phyloP scores from a whole-genome alignment of 495 filamentous ascomycete genomes.

The Neurospora sp. region DNA sequence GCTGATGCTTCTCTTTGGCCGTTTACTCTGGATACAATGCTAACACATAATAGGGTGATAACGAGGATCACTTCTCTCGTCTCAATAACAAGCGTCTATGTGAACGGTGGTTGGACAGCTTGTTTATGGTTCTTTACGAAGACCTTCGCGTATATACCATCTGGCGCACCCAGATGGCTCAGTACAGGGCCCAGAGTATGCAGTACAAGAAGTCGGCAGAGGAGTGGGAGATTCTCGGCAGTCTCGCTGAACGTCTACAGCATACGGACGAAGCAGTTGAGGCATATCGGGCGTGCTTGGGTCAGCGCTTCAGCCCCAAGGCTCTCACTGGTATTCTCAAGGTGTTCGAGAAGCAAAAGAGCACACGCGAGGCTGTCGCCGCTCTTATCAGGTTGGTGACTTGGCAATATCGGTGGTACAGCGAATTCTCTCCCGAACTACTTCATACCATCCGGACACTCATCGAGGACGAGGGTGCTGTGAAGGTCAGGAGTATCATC shows the following conservation, averaged over 20 bases:
- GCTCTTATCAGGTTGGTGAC: conserved; percentile 80
- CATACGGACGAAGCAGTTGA: conserved; percentile 82
- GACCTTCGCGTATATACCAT: conserved; percentile 97
- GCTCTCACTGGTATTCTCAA: conserved; percentile 77
- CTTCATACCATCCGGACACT: conserved; percentile 78
- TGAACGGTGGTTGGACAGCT: conserved; percentile 94
- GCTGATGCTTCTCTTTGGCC: not conserved
- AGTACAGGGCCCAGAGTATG: conserved; percentile 78
- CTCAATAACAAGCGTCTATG: conserved; percentile 95
- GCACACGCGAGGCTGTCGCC: conserved; percentile 64
- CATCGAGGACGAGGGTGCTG: conserved; percentile 94
- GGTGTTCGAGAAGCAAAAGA: conserved; percentile 59
- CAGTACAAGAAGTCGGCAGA: conserved; percentile 92
- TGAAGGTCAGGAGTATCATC: conserved; percentile 94
- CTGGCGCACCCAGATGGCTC: conserved; percentile 95
- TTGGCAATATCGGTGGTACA: conserved; percentile 99
- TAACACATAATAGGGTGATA: conserved; percentile 23
- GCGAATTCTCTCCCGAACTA: conserved; percentile 91
- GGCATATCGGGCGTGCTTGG: conserved; percentile 77
- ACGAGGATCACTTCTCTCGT: conserved; percentile 48
- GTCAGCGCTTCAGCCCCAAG: conserved; percentile 78
- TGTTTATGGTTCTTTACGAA: conserved; percentile 99
- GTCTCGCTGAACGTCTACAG: conserved; percentile 84
- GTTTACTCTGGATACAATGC: conserved; percentile 3
- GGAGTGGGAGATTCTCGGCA: conserved; percentile 97